phyloP scores from a whole-genome alignment of 305 asterid species.

The Solanum hybrid region DNA sequence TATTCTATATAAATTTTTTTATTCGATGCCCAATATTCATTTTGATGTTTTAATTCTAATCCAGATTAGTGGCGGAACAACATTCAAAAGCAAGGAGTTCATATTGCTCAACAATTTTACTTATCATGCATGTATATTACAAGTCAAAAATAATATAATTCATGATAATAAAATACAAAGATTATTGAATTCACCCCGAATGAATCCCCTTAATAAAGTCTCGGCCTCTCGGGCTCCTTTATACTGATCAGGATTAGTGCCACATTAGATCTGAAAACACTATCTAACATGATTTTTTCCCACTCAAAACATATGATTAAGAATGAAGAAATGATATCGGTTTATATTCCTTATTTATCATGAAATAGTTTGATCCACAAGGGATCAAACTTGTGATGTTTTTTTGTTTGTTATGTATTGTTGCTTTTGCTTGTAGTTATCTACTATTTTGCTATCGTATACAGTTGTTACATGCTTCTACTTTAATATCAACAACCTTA shows the following conservation, averaged over 20 bases:
- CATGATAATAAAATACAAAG: neutral
- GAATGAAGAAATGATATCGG: fast-evolving
- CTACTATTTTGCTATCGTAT: neutral
- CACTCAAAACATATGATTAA: neutral
- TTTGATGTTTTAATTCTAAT: neutral
- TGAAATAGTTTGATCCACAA: neutral
- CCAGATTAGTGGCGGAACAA: neutral
- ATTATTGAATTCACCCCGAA: neutral
- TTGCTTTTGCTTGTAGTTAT: neutral
- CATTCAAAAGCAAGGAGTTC: neutral
- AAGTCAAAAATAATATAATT: neutral
- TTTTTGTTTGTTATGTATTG: neutral
- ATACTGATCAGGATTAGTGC: neutral
- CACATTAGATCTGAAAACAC: fast-evolving
- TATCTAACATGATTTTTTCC: neutral
- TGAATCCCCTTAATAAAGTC: neutral
- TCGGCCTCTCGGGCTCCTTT: neutral
- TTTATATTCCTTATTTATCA: neutral
- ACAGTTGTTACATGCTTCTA: neutral
- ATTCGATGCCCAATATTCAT: neutral
- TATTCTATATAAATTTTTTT: neutral
- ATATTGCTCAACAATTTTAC: neutral
- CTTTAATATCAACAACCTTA: neutral
- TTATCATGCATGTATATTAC: neutral
- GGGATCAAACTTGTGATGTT: neutral